Conservation (phyloP, 257 asterid genomes). For the Solanum commersonii region DNA sequence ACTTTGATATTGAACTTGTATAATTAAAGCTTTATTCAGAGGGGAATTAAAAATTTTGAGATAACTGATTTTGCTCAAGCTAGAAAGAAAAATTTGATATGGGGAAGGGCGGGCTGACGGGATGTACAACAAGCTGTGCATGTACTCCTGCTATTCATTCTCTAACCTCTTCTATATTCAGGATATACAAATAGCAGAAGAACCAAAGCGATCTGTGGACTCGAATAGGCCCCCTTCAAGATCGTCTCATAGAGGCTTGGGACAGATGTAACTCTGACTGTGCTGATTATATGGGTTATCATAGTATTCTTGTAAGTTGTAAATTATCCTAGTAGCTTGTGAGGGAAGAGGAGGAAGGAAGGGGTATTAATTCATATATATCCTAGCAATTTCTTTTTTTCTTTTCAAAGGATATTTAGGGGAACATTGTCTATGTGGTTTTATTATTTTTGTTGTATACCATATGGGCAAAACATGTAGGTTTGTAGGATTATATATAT, state of each 20-base stretch:
- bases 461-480: constrained; percentile 29
- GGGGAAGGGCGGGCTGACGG: background rate
- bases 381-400: constrained; percentile 34
- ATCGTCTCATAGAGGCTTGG: constrained; percentile 53
- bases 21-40: background rate
- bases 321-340: constrained; percentile 59
- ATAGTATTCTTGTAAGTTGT: constrained; percentile 28
- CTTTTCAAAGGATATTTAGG: background rate
- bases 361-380: background rate
- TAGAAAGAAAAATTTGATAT: background rate
- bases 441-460: constrained; percentile 50
- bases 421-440: constrained; percentile 40
- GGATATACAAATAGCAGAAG: constrained; percentile 65
- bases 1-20: background rate
- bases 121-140: background rate
- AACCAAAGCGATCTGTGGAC: constrained; percentile 41
- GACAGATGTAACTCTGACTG: constrained; percentile 49
- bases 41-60: background rate
- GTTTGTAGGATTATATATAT: background rate
- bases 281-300: constrained; percentile 20
- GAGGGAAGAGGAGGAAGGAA: background rate
- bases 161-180: constrained; percentile 12
- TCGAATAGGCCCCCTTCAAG: constrained; percentile 47
- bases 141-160: background rate
- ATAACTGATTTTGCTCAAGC: background rate